Conservation (phyloP, 2,329 filamentous ascomycete species). For the Tolypocladium guangdongense region DNA sequence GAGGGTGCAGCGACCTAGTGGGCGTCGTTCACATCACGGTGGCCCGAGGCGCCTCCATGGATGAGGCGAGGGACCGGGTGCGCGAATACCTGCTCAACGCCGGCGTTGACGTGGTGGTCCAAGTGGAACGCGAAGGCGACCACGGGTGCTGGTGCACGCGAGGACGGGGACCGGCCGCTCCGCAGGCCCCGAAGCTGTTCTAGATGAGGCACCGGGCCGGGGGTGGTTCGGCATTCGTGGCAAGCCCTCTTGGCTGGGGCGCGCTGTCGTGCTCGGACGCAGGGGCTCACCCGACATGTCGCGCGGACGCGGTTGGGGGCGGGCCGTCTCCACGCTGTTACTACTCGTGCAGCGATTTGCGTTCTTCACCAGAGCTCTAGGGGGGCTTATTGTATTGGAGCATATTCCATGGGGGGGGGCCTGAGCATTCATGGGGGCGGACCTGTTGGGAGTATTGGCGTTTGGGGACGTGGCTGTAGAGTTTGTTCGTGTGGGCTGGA, state of each 20-base stretch:
- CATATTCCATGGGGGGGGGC: neutral
- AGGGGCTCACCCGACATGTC: neutral
- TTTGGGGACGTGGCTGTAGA: neutral
- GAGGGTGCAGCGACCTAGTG: slow-evolving; percentile 45
- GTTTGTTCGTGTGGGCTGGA: neutral
- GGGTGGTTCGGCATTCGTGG: neutral
- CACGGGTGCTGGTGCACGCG: slow-evolving; percentile 46
- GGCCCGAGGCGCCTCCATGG: slow-evolving; percentile 57
- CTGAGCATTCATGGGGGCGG: neutral
- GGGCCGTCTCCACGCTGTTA: neutral
- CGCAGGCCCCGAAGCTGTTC: slow-evolving; percentile 22
- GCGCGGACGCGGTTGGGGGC: neutral
- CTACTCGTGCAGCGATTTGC: neutral
- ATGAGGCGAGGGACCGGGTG: slow-evolving; percentile 76
- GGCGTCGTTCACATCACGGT: slow-evolving; percentile 84
- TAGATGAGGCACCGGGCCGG: slow-evolving; percentile 7
- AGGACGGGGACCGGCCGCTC: slow-evolving; percentile 17
- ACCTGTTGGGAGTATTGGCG: neutral
- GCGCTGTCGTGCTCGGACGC: neutral
- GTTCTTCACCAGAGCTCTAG: neutral
- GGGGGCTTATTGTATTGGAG: neutral
- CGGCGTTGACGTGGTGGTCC: slow-evolving; percentile 72
- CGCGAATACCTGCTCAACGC: slow-evolving; percentile 57
- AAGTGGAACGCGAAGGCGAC: slow-evolving; percentile 80
- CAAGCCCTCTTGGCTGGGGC: neutral